Conservation (phyloP, 1,284 basidiomycete species). For the Cutaneotrichosporon dermatis region DNA sequence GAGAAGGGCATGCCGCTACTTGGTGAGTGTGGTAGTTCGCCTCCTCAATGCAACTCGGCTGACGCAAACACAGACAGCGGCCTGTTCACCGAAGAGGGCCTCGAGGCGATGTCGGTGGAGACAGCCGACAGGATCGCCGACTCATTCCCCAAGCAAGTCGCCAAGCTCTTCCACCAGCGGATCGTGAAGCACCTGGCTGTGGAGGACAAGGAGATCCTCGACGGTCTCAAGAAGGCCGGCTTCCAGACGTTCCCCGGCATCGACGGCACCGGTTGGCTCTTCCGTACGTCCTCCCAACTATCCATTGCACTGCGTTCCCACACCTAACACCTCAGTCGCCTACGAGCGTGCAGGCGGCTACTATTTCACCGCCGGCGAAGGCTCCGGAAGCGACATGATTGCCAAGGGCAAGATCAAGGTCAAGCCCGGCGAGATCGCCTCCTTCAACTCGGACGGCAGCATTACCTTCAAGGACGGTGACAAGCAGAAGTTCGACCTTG, state of each 20-base stretch:
- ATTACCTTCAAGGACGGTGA: constrained; percentile 64
- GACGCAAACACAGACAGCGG: constrained; percentile 9
- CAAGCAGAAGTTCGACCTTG: constrained; percentile 61
- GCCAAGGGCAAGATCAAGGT: constrained; percentile 69
- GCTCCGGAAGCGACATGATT: constrained; percentile 57
- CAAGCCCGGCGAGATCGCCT: constrained; percentile 60
- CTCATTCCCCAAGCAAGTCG: constrained; percentile 52
- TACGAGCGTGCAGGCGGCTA: constrained; percentile 50
- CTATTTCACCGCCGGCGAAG: constrained; percentile 54
- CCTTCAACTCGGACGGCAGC: constrained; percentile 51
- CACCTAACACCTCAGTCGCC: constrained; percentile 27
- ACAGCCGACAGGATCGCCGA: constrained; percentile 55
- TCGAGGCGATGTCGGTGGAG: constrained; percentile 34
- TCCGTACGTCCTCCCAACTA: not conserved
- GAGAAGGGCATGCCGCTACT: constrained; percentile 52
- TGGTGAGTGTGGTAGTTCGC: constrained; percentile 15
- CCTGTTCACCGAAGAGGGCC: constrained; percentile 9
- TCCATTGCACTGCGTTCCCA: no score
- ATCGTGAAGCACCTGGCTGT: constrained; percentile 54
- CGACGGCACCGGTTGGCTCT: constrained; percentile 48
- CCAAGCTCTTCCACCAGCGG: constrained; percentile 54
- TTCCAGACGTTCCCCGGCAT: constrained; percentile 59
- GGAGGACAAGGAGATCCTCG: constrained; percentile 57
- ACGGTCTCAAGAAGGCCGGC: constrained; percentile 58
- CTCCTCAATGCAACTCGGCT: constrained; percentile 28